Evolutionary conservation across 805 yeast species (phyloP).

Genomic region (Saturnispora sekii): DNA sequence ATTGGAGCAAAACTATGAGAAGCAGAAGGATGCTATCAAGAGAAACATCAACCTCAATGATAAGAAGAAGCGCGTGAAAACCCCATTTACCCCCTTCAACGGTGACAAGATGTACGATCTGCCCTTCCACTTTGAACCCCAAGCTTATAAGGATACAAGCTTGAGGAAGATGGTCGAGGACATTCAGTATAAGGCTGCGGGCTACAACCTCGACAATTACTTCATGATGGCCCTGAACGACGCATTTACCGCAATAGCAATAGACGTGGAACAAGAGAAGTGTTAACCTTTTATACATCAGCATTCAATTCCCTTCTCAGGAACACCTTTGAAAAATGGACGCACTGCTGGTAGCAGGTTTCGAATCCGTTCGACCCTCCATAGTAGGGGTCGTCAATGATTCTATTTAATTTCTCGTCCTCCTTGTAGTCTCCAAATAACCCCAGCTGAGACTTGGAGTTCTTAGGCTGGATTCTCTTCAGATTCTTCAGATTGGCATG

Average conservation of each 20-base stretch:
- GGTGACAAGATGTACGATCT: slow-evolving; percentile 66
- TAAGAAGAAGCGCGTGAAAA: slow-evolving; percentile 17
- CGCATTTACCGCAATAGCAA: slow-evolving; percentile 85
- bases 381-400: slow-evolving; percentile 88
- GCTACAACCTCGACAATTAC: slow-evolving; percentile 63
- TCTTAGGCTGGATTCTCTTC: slow-evolving; percentile 42
- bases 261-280: slow-evolving; percentile 60
- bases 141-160: slow-evolving; percentile 52
- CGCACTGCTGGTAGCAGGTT: slow-evolving; percentile 61
- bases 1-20: slow-evolving; percentile 21
- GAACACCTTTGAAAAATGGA: slow-evolving; percentile 67
- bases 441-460: slow-evolving; percentile 38
- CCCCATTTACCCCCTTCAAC: slow-evolving; percentile 88
- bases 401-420: slow-evolving; percentile 36
- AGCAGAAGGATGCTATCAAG: slow-evolving; percentile 22
- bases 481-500: slow-evolving; percentile 46
- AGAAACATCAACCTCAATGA: slow-evolving; percentile 20
- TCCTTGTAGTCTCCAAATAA: slow-evolving; percentile 79
- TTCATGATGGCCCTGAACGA: slow-evolving; percentile 72
- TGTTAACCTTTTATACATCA: background rate
- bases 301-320: slow-evolving; percentile 36
- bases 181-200: slow-evolving; percentile 72
- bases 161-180: slow-evolving; percentile 32
- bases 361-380: slow-evolving; percentile 84
- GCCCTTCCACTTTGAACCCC: slow-evolving; percentile 33